Conservation (phyloP, 179 eudicot species). For the Silene vulgaris region DNA sequence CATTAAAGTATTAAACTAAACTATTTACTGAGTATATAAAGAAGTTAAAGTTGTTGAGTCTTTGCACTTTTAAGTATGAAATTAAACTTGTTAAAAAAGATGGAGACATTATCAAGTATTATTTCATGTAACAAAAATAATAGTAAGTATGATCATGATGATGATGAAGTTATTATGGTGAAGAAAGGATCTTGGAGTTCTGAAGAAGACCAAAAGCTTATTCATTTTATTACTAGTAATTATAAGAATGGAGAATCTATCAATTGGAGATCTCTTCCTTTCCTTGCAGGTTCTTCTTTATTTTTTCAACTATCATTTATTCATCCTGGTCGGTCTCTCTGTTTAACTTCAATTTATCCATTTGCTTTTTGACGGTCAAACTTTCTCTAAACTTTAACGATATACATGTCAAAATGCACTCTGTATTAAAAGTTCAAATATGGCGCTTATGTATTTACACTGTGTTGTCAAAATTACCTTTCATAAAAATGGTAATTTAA, state of each 20-base stretch:
- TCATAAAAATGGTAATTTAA: too few species aligned
- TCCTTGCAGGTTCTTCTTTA: constrained; percentile 26
- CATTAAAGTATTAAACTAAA: too few species aligned
- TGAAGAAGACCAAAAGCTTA: constrained; percentile 30
- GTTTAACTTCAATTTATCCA: too few species aligned
- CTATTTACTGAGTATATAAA: not conserved
- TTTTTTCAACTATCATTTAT: not conserved
- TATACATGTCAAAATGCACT: too few species aligned
- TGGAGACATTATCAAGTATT: constrained; percentile 9
- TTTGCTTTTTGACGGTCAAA: too few species aligned
- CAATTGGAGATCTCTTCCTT: constrained; percentile 29
- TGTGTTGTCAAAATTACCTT: too few species aligned
- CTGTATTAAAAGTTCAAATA: too few species aligned
- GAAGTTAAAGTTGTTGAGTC: not conserved
- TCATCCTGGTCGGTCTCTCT: too few species aligned
- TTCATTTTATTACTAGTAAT: constrained; percentile 20
- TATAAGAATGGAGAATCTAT: constrained; percentile 14
- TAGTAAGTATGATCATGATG: not conserved
- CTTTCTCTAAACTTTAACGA: too few species aligned
- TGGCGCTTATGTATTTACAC: too few species aligned
- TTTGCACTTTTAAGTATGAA: not conserved
- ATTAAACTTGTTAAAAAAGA: constrained; percentile 1
- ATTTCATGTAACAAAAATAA: not conserved
- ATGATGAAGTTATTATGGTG: not conserved
- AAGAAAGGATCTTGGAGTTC: constrained; percentile 29